phyloP scores from a whole-genome alignment of 1,284 basidiomycete genomes.

The Fomitopsis pinicola region DNA sequence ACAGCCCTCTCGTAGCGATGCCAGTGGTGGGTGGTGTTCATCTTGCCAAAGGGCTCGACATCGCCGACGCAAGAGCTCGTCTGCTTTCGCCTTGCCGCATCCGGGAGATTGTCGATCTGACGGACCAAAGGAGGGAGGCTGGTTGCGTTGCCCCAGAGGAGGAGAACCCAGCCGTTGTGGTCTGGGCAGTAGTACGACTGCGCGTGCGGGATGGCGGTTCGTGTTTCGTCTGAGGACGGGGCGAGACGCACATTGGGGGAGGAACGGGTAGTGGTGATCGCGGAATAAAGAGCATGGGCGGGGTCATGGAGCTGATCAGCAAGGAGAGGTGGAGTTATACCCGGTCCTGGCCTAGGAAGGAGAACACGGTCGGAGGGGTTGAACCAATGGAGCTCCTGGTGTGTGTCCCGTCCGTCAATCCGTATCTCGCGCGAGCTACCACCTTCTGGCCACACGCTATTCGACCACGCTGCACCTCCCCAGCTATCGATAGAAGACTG shows the following conservation, averaged over 20 bases:
- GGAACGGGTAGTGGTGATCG: constrained; percentile 40
- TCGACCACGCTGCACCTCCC: background rate
- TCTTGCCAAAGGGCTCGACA: constrained; percentile 39
- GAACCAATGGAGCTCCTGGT: constrained; percentile 68
- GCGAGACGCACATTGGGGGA: constrained; percentile 20
- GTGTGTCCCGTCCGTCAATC: constrained; percentile 52
- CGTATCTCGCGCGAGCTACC: constrained; percentile 26
- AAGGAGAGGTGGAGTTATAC: constrained; percentile 62
- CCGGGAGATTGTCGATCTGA: constrained; percentile 45
- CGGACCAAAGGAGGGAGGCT: constrained; percentile 54
- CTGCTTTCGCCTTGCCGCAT: constrained; percentile 45
- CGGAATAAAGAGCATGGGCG: constrained; percentile 64
- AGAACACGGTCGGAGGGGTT: constrained; percentile 40
- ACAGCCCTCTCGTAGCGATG: constrained; percentile 67
- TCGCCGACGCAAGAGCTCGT: constrained; percentile 49
- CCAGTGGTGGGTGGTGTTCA: constrained; percentile 76
- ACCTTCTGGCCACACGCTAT: constrained; percentile 11
- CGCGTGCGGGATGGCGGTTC: constrained; percentile 68
- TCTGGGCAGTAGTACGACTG: constrained; percentile 76
- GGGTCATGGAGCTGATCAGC: constrained; percentile 63
- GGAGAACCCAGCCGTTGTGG: constrained; percentile 75
- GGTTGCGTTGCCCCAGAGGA: constrained; percentile 60
- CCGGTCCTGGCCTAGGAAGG: constrained; percentile 55
- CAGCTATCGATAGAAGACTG: background rate
- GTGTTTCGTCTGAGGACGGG: constrained; percentile 55